Percentiles rank a stretch among this genome's conserved stretches.
These are phyloP conservation scores for Xerocomellus intermedius DNA, from an alignment of 768 basidiomycete species.

Conservation along the genomic window DNA sequence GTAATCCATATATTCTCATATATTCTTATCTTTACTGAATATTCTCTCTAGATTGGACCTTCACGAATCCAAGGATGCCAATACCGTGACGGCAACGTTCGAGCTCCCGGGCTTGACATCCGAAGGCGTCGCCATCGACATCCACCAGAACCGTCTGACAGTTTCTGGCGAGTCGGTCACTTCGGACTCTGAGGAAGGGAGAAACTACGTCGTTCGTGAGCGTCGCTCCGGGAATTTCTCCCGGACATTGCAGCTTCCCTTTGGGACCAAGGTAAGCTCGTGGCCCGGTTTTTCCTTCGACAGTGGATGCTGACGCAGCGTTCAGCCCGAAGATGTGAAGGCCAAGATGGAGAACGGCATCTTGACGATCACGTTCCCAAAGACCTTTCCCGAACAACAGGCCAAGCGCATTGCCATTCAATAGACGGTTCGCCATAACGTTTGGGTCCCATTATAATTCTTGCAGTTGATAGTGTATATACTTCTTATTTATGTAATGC, in stretches of 20 bases:
- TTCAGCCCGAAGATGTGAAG: slow-evolving; percentile 44
- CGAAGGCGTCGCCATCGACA: slow-evolving; percentile 46
- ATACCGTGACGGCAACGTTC: slow-evolving; percentile 49
- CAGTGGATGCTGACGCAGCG: neutral
- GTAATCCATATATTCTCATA: slow-evolving; percentile 1
- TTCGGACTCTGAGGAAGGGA: slow-evolving; percentile 34
- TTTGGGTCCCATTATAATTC: neutral
- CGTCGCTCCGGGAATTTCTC: slow-evolving; percentile 45
- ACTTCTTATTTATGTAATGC: neutral
- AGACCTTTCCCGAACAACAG: slow-evolving; percentile 36
- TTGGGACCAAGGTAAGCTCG: slow-evolving; percentile 43
- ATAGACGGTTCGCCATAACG: neutral
- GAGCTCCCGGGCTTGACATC: slow-evolving; percentile 56
- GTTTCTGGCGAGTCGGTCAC: slow-evolving; percentile 44
- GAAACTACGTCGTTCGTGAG: slow-evolving; percentile 43
- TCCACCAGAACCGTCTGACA: slow-evolving; percentile 46
- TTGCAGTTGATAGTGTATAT: too few relatives aligned
- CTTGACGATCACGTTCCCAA: slow-evolving; percentile 49
- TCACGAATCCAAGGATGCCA: slow-evolving; percentile 41
- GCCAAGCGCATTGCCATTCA: slow-evolving; percentile 5
- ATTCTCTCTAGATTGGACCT: slow-evolving; percentile 41
- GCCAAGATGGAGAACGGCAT: slow-evolving; percentile 49
- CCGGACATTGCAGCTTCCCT: slow-evolving; percentile 44
- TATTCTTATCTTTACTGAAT: neutral
- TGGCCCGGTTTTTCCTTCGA: neutral